Evolutionary conservation across 139 green algal genomes (phyloP), one percentile per base, ranked within the genome.

Genomic region (Prasinococcaceae sp.): DNA sequence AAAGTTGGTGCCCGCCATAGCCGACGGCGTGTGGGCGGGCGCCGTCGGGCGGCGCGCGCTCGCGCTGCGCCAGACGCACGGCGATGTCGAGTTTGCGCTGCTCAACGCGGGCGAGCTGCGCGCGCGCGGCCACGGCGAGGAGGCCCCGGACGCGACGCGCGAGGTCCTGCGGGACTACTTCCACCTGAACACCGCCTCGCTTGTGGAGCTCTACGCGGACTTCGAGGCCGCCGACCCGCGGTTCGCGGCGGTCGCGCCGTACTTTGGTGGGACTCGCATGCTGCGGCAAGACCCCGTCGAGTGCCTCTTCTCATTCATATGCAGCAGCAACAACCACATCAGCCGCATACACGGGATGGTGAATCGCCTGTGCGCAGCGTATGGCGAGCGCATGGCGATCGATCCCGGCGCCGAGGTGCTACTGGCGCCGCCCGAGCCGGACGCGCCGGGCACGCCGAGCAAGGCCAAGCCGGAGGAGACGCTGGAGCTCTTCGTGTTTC

Each of bases 261-360:
- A 77, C 55, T 64, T 85, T 14, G 69, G 49, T 35, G 81, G 80
- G 4, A 74, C 72, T 0, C 68, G 84, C 27, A 84, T 94, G 78
- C 65, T 95, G 49, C 59, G 86, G 10, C 86, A 96, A 61, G 78
- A 92, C 42, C 87, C 88, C 0, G 38, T 92, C 28, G 87, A 95
- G 68, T 94, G 85, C 53, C 69, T 94, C 4, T 93, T 94, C 59
- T 59, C 79, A 50, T 97, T 97, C 69, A 77, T 97, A 9, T 97
- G 88, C 77, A 80, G 55, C 45, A 79, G 62, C 47, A 97, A 97
- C 78, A 97, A 97, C 77, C 76, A 97, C 76, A 97, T 97, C 53
- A 75, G 59, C 3, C 71, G 88, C 28, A 95, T 92, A 45, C n/a
- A n/a, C n/a, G n/a, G n/a, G n/a, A n/a, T n/a, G n/a, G n/a, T n/a